Evolutionary conservation across 495 filamentous ascomycete genomes (phyloP).

Genomic region (Aspergillus sparsus): DNA sequence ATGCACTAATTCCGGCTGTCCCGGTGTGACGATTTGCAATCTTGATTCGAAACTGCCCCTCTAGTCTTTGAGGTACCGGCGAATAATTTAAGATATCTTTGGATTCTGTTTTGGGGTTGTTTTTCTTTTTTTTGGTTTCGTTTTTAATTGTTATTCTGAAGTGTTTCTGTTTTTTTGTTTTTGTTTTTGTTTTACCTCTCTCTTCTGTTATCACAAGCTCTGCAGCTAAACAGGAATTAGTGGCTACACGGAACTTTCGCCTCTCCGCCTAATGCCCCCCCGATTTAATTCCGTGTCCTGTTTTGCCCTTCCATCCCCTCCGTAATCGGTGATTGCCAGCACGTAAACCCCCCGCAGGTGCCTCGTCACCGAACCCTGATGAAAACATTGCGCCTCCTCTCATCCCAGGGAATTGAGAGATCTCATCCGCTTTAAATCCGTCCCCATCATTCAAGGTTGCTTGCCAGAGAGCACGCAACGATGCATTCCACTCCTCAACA

Average conservation of each 20-base stretch:
- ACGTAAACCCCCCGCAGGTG: constrained; percentile 26
- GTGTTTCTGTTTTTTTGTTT: constrained; percentile 9
- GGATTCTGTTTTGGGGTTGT: no score
- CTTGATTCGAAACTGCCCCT: background rate
- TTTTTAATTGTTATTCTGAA: background rate
- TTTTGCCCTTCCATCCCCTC: constrained; percentile 30
- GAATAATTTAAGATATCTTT: no score
- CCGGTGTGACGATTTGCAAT: constrained; percentile 6
- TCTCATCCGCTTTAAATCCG: constrained; percentile 59
- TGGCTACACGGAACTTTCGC: background rate
- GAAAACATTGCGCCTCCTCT: constrained; percentile 31
- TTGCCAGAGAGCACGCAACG: constrained; percentile 64
- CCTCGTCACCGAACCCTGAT: constrained; percentile 39
- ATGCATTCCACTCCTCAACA: constrained; percentile 69
- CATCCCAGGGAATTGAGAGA: constrained; percentile 30
- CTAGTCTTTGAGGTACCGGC: no score
- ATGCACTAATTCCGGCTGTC: constrained; percentile 2
- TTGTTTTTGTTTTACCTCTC: background rate
- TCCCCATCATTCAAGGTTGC: constrained; percentile 71
- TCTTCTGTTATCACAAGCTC: constrained; percentile 9
- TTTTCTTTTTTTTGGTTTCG: no score
- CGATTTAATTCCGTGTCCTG: constrained; percentile 23
- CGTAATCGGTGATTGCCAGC: constrained; percentile 27
- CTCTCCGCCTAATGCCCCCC: constrained; percentile 20
- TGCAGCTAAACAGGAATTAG: constrained; percentile 13